Conservation (phyloP, 768 basidiomycete genomes). For the Amanita polypyramis region DNA sequence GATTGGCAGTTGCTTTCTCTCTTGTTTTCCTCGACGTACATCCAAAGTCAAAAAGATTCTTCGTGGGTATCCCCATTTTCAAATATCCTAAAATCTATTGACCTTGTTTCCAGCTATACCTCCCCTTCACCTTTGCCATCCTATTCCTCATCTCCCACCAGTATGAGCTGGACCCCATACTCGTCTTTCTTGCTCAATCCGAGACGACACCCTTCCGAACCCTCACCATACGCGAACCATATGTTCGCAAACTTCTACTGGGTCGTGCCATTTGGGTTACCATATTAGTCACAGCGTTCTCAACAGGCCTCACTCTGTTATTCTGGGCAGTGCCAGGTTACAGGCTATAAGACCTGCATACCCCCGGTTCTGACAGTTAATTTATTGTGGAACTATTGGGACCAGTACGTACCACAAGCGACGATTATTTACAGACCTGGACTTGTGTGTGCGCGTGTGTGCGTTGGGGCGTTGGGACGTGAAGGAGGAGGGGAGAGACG, state of each 20-base stretch:
- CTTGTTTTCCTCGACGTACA: conserved; percentile 90
- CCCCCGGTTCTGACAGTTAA: conserved; percentile 7
- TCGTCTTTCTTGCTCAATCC: conserved; percentile 87
- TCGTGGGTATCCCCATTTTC: conserved; percentile 51
- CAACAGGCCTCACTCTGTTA: conserved; percentile 75
- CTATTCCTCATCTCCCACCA: conserved; percentile 92
- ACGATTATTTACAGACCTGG: not conserved
- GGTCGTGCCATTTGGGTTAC: conserved; percentile 90
- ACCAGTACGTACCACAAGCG: not conserved
- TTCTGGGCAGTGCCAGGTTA: conserved; percentile 98
- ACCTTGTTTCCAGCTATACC: conserved; percentile 58
- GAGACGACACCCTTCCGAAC: conserved; percentile 97
- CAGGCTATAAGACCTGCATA: conserved; percentile 43
- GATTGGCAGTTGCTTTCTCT: conserved; percentile 81
- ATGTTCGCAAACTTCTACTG: conserved; percentile 83
- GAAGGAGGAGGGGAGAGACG: not conserved
- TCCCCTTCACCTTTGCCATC: conserved; percentile 84
- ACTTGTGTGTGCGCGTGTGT: not conserved
- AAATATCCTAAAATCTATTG: not conserved
- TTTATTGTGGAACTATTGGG: conserved; percentile 6
- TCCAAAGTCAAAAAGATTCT: conserved; percentile 87
- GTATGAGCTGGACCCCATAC: conserved; percentile 93
- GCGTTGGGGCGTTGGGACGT: not conserved
- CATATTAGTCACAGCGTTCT: conserved; percentile 65
- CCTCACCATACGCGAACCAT: conserved; percentile 84